phyloP scores from a whole-genome alignment of 2,329 filamentous ascomycete genomes.

The Zymoseptoria tritici region DNA sequence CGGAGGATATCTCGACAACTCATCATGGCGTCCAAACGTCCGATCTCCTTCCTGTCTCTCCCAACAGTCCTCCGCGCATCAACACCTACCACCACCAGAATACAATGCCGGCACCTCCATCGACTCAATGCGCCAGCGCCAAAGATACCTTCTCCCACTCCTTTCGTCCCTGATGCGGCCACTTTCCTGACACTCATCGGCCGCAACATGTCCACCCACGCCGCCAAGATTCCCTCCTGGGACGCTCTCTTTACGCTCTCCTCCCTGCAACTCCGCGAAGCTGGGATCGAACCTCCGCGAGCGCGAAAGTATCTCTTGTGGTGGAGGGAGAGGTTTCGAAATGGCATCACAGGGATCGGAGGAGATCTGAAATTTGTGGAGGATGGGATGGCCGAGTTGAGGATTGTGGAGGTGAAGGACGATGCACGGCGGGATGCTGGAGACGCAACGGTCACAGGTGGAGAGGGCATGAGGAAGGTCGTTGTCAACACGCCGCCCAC shows the following conservation, averaged over 20 bases:
- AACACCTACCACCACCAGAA: not conserved
- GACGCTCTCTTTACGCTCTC: slow-evolving; percentile 78
- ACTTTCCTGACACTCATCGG: slow-evolving; percentile 91
- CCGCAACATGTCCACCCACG: slow-evolving; percentile 73
- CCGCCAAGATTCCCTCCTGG: slow-evolving; percentile 84
- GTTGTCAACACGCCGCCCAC: slow-evolving; percentile 52
- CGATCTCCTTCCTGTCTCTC: slow-evolving; percentile 19
- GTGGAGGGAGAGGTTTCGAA: slow-evolving; percentile 79
- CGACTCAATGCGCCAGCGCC: slow-evolving; percentile 10
- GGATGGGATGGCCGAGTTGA: slow-evolving; percentile 51
- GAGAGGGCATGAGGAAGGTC: slow-evolving; percentile 49
- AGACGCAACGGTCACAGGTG: slow-evolving; percentile 44
- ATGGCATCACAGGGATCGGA: slow-evolving; percentile 69
- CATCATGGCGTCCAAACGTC: slow-evolving; percentile 25
- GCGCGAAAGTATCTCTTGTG: slow-evolving; percentile 74
- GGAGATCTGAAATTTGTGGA: slow-evolving; percentile 73
- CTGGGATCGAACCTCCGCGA: slow-evolving; percentile 80
- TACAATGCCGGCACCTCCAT: slow-evolving; percentile 10
- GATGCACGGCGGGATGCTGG: not conserved
- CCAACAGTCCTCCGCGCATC: slow-evolving; percentile 14
- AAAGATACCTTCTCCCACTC: slow-evolving; percentile 62
- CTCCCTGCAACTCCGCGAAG: slow-evolving; percentile 67
- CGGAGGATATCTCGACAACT: not conserved
- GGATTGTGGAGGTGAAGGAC: slow-evolving; percentile 46
- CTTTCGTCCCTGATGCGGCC: slow-evolving; percentile 74